These are phyloP conservation scores for Gossypium mustelinum DNA, from an alignment of 345 rosid species.

Conservation along the genomic window DNA sequence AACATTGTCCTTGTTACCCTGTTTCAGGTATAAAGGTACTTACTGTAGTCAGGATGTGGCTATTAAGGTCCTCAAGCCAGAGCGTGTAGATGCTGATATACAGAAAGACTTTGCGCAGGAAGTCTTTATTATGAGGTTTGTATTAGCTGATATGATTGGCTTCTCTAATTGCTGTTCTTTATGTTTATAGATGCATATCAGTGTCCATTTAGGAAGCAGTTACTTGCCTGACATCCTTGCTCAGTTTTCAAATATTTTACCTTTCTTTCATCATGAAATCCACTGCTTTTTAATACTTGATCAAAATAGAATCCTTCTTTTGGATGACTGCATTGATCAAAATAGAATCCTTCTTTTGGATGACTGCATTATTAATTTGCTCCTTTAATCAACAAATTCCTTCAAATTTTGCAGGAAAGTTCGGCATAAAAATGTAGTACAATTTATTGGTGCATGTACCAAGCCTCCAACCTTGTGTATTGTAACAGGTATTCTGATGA, in stretches of 20 bases:
- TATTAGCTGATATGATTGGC: not conserved
- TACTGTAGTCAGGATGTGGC: slow-evolving; percentile 97
- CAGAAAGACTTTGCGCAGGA: slow-evolving; percentile 95
- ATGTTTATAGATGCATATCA: not conserved
- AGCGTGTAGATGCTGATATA: slow-evolving; percentile 74
- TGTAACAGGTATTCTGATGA: slow-evolving; percentile 60
- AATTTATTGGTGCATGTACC: slow-evolving; percentile 97
- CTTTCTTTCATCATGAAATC: not conserved
- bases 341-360: not conserved
- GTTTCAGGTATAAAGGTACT: slow-evolving; percentile 81
- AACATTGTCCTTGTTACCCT: slow-evolving; percentile 14
- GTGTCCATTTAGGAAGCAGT: not conserved
- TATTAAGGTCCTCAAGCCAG: slow-evolving; percentile 89
- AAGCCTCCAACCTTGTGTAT: slow-evolving; percentile 90
- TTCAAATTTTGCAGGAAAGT: slow-evolving; percentile 67
- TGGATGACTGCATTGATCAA: not conserved
- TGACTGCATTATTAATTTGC: not conserved
- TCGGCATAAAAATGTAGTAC: slow-evolving; percentile 93
- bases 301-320: not conserved
- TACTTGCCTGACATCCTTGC: not conserved
- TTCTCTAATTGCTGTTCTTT: not conserved
- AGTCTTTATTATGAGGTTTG: slow-evolving; percentile 90
- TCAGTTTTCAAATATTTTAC: not conserved
- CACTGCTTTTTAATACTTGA: not conserved
- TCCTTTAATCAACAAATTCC: not conserved